Base-by-base conservation (phyloP, 768 basidiomycete genomes). In the Hygrophoropsis aurantiaca region DNA sequence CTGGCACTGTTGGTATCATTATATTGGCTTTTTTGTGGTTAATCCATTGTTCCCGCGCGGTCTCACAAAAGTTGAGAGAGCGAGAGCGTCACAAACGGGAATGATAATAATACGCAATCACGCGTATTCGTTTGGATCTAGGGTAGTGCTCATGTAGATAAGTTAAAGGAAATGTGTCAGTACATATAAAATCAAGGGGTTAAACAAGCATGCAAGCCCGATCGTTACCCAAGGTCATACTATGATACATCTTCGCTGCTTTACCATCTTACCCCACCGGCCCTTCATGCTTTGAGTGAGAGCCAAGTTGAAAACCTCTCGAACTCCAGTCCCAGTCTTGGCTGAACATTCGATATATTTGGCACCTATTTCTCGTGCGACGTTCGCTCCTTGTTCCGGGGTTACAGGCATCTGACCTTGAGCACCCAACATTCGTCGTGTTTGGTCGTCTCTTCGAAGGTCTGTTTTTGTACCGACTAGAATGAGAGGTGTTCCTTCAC, bases 401-500 rank as follows among this genome's bases (percentile, higher is more conserved):
- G 88, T 81, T 52, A 99, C 80, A 5, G 97, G 90, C 18, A 73
- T 70, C 54, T 83, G 84, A 5, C 90, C 95, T 58, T 98, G 95
- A 1, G 97, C 94, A 36, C 80, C 79, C 55, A 98, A 77, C 84
- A 94, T 88, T 19, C 87, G 79, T 46, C 84, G 73, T n/a, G 92
- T 91, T 54, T 87, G 81, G 20, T 89, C 84, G 69, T 97, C 93
- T 44, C 78, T 69, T 24, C 95, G 84, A 25, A 98, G 75, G 72
- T 99, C 95, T 20, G 78, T 90, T 73, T 99, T 98, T 8, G 94
- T 97, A 25, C 83, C 95, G 51, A 98, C 90, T 40, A 97, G 81
- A 58, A 97, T 85, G 51, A 94, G 73, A 3, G 95, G 93, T 3
- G 91, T 90, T 52, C 81, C 82, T 60, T 87, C 85, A 72, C 92